phyloP scores from a whole-genome alignment of 2,329 filamentous ascomycete species.

The Penicillium sp. region DNA sequence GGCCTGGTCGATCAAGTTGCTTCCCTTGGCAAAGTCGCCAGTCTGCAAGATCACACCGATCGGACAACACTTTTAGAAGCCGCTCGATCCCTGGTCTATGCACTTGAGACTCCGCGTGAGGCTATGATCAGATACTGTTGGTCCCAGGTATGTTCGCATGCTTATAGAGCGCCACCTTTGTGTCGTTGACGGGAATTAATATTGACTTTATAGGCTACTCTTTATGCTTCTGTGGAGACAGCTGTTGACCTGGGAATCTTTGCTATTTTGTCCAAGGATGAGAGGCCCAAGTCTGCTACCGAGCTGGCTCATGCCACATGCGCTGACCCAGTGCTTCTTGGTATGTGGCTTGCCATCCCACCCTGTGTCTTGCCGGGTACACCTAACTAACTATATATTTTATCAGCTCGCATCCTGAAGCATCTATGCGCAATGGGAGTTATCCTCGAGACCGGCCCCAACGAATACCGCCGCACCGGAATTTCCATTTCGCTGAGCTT shows the following conservation, averaged over 20 bases:
- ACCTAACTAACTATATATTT: neutral
- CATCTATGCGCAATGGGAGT: conserved; percentile 38
- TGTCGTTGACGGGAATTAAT: neutral
- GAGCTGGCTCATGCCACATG: conserved; percentile 22
- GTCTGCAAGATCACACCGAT: conserved; percentile 7
- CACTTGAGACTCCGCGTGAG: conserved; percentile 19
- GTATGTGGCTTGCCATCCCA: conserved; percentile 10
- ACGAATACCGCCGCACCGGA: conserved; percentile 35
- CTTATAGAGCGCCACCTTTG: neutral
- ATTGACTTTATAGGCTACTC: neutral
- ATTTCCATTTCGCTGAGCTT: conserved; percentile 30
- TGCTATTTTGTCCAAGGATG: conserved; percentile 19
- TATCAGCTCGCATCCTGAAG: conserved; percentile 31
- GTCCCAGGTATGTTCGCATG: conserved; percentile 8
- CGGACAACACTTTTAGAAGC: conserved; percentile 17
- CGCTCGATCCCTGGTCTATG: conserved; percentile 15
- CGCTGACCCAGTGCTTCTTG: conserved; percentile 18
- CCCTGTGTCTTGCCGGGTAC: neutral
- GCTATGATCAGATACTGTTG: conserved; percentile 18
- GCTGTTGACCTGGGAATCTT: conserved; percentile 27
- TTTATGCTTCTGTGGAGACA: conserved; percentile 25
- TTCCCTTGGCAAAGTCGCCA: neutral
- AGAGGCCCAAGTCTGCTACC: conserved; percentile 20
- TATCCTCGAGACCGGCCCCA: conserved; percentile 31
- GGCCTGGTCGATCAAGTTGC: conserved; percentile 14